Evolutionary conservation across 2,329 filamentous ascomycete genomes (phyloP).

Genomic region (Chaetomiaceae sp.): DNA sequence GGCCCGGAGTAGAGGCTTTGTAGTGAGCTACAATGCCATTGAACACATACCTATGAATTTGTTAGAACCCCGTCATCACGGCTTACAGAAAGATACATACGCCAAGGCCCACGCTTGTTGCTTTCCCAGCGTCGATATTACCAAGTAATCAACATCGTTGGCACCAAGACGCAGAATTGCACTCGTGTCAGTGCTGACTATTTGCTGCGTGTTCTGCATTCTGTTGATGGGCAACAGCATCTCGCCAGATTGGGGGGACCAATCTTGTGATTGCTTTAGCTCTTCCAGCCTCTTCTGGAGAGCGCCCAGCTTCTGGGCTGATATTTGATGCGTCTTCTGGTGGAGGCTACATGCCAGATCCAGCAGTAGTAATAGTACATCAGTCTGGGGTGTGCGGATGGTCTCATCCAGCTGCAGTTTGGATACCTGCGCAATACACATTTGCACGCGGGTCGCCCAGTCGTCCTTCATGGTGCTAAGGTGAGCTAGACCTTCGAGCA

Average conservation of each 20-base stretch:
- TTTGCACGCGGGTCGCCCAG: slow-evolving; percentile 64
- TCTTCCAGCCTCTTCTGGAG: slow-evolving; percentile 61
- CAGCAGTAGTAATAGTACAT: slow-evolving; percentile 60
- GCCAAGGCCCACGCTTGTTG: slow-evolving; percentile 53
- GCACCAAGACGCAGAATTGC: slow-evolving; percentile 49
- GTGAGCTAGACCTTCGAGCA: slow-evolving; percentile 66
- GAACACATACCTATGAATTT: slow-evolving; percentile 45
- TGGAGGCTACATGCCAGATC: slow-evolving; percentile 68
- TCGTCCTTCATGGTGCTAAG: slow-evolving; percentile 61
- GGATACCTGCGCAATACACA: slow-evolving; percentile 67
- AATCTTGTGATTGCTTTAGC: slow-evolving; percentile 42
- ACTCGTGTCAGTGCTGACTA: slow-evolving; percentile 55
- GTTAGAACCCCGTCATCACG: slow-evolving; percentile 13
- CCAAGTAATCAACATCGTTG: slow-evolving; percentile 50
- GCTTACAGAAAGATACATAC: slow-evolving; percentile 36
- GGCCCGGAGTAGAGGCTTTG: slow-evolving; percentile 36
- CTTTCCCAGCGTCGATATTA: slow-evolving; percentile 58
- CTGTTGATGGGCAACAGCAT: slow-evolving; percentile 54
- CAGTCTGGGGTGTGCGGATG: slow-evolving; percentile 62
- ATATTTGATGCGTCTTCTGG: slow-evolving; percentile 54
- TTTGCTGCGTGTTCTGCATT: slow-evolving; percentile 42
- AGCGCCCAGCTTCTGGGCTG: slow-evolving; percentile 55
- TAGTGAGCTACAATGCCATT: slow-evolving; percentile 46
- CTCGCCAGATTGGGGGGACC: slow-evolving; percentile 45
- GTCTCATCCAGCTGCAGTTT: slow-evolving; percentile 65